Conservation (phyloP, 2,329 filamentous ascomycete genomes). For the Fusarium subglutinans region DNA sequence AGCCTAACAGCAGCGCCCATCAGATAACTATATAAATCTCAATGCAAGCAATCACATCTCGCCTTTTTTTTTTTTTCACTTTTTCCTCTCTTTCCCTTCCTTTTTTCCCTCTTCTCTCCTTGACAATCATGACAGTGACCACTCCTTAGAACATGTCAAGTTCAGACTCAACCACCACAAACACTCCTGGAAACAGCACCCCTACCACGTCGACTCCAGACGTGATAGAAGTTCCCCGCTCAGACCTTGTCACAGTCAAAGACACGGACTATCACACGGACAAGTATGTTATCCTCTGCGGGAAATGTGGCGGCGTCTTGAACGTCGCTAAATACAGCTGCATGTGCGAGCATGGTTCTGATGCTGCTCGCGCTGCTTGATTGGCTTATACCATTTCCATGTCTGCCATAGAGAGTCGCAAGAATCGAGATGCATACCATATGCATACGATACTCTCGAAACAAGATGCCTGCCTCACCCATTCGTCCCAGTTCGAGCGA, state of each 20-base stretch:
- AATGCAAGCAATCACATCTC: not conserved
- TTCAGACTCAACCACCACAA: not conserved
- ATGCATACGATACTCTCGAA: not conserved
- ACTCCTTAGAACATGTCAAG: constrained; percentile 14
- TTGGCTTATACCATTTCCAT: not conserved
- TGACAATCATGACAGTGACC: not conserved
- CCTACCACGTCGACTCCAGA: constrained; percentile 2
- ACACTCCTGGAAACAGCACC: not conserved
- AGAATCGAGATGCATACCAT: not conserved
- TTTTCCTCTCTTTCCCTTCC: not conserved
- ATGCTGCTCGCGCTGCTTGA: constrained; percentile 22
- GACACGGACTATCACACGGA: constrained; percentile 16
- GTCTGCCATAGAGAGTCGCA: not conserved
- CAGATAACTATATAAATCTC: constrained; percentile 5
- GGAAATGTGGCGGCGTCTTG: constrained; percentile 20
- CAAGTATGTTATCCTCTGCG: constrained; percentile 12
- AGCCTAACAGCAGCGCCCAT: not conserved
- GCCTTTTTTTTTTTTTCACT: too few species aligned
- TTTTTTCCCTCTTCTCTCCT: not conserved
- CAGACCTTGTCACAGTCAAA: constrained; percentile 7
- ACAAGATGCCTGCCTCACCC: not conserved
- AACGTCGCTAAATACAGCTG: constrained; percentile 15
- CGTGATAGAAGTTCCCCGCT: constrained; percentile 20
- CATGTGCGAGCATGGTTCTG: constrained; percentile 10
- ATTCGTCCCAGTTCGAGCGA: not conserved